Base-by-base conservation (phyloP, 352 stramenopile species). In the Globisporangium middletonii region DNA sequence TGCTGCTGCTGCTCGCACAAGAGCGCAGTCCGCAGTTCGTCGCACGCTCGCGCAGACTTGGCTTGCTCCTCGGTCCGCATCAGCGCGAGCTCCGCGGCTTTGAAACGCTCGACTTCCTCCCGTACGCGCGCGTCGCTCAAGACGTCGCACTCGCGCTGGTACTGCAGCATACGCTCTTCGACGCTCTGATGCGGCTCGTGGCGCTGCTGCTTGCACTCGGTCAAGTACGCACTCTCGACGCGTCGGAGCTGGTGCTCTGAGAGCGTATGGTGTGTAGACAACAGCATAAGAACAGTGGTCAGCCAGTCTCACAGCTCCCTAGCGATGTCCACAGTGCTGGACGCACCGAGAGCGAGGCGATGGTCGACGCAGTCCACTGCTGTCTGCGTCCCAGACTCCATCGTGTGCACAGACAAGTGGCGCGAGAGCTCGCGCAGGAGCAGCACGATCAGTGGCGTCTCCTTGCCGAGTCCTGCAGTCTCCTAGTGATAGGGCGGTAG, bases 291-390 rank as follows among this genome's bases (percentile, higher is more conserved):
- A 56, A 13, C 12, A 4, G 4, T 6, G 37, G 50, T 35, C 7
- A 11, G 3, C 33, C 33, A 38, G 33, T 38, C 33, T 38, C 33
- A 38, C 8, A 9, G 33, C 33, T 11, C 33, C 11, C 33, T 11
- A 11, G 6, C 3, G 3, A 11, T 2, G 33, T 9, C 18, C 3
- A 23, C 6, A 50, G n/a, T 13, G 45, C 45, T 16, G 6, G 9
- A 23, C 65, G 15, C 37, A 83, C 75, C 75, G 16, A 84, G 55
- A 1, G 74, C 70, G 28, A 89, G 65, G 2, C 81, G 75, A 59
- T 89, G 78, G 41, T 91, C 81, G 41, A 77, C 65, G 56, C 69
- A 86, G 68, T 91, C 78, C 59, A 88, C 73, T 5, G 63, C 63
- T 15, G 81, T 91, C 46, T 91, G 81, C 0, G 75, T 83, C 4